Conservation (phyloP, 2,329 filamentous ascomycete genomes). For the Chaetomiaceae sp. region DNA sequence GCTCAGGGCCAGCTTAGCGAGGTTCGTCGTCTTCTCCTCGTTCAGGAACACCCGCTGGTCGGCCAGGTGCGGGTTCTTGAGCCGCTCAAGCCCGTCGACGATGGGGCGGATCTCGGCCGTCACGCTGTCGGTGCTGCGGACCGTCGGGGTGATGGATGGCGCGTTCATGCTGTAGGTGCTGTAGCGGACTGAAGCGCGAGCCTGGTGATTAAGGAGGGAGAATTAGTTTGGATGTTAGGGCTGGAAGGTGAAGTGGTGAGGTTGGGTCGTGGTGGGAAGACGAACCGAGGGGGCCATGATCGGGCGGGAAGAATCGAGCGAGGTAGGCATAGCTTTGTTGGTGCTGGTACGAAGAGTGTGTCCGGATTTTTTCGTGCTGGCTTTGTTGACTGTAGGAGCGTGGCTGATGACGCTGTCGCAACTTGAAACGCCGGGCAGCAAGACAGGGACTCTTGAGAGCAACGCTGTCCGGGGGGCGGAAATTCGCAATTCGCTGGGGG, state of each 20-base stretch:
- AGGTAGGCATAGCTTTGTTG: slow-evolving; percentile 53
- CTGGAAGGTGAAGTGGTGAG: neutral
- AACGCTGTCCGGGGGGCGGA: slow-evolving; percentile 1
- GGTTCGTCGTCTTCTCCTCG: slow-evolving; percentile 73
- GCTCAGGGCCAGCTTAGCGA: slow-evolving; percentile 81
- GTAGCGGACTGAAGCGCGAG: slow-evolving; percentile 52
- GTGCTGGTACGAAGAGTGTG: slow-evolving; percentile 2
- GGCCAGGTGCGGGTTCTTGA: slow-evolving; percentile 82
- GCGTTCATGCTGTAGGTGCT: slow-evolving; percentile 56
- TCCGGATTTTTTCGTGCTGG: neutral
- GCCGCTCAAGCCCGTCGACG: slow-evolving; percentile 74
- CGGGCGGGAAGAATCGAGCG: slow-evolving; percentile 56
- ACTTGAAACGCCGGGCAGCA: slow-evolving; percentile 13
- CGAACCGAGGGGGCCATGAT: slow-evolving; percentile 61
- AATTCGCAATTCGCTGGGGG: neutral
- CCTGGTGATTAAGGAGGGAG: slow-evolving; percentile 32
- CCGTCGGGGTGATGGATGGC: slow-evolving; percentile 56
- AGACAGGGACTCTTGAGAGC: neutral
- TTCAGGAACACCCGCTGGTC: slow-evolving; percentile 77
- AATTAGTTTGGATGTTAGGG: neutral
- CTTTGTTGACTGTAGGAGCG: slow-evolving; percentile 4
- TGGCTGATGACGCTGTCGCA: slow-evolving; percentile 8
- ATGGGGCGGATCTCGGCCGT: slow-evolving; percentile 62
- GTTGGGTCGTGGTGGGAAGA: slow-evolving; percentile 25
- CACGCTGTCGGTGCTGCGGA: slow-evolving; percentile 51